Conservation (phyloP, 495 filamentous ascomycete species). For the Hypoxylon fragiforme region DNA sequence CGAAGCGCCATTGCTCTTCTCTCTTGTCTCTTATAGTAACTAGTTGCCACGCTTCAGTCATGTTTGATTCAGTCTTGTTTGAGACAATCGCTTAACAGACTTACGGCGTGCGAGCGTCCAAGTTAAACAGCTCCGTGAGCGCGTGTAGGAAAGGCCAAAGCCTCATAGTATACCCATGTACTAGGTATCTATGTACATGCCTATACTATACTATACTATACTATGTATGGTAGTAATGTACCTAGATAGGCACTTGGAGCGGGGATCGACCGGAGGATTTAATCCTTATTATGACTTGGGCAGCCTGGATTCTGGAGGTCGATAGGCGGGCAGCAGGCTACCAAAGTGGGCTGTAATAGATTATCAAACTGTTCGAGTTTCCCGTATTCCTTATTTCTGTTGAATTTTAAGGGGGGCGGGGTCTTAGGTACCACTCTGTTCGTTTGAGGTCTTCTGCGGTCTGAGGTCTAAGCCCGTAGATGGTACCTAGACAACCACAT, state of each 20-base stretch:
- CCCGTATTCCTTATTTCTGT: conserved; percentile 7
- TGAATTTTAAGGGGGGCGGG: conserved; percentile 11
- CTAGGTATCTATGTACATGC: too few relatives aligned
- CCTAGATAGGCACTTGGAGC: too few relatives aligned
- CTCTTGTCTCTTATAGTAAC: too few relatives aligned
- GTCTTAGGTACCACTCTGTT: background rate
- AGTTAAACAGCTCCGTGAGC: conserved; percentile 27
- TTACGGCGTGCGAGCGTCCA: conserved; percentile 1
- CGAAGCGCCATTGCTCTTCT: conserved; percentile 26
- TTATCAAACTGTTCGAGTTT: conserved; percentile 15
- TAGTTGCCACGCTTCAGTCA: conserved; percentile 21
- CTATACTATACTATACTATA: too few relatives aligned
- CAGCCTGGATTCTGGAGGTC: too few relatives aligned
- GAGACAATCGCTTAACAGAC: conserved; percentile 26
- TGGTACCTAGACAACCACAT: conserved; percentile 5
- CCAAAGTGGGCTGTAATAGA: conserved; percentile 13
- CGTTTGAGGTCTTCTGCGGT: background rate
- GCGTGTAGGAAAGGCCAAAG: conserved; percentile 17
- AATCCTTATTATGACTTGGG: conserved; percentile 16
- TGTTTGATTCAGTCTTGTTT: conserved; percentile 29
- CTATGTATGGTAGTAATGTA: too few relatives aligned
- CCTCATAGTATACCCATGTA: too few relatives aligned
- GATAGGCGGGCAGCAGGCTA: conserved; percentile 12
- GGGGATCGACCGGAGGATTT: conserved; percentile 31
- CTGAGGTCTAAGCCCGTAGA: too few relatives aligned